Base-by-base conservation (phyloP, 139 green algal genomes). In the Parachlorella kessleri region DNA sequence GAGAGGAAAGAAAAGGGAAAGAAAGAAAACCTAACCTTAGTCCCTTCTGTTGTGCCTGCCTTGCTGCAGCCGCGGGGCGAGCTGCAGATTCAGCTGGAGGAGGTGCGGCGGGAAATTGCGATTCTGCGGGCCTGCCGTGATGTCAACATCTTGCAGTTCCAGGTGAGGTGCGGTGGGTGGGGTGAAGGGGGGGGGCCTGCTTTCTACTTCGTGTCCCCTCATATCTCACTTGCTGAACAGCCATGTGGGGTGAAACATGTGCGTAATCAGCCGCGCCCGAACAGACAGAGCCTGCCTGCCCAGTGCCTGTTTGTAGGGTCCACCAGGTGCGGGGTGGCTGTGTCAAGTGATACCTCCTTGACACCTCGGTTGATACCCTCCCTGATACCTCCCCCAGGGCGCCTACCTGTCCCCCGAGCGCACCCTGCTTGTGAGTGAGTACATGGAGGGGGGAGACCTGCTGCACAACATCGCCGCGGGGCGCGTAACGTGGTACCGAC, bases 111-210 rank as follows among this genome's bases (percentile, higher is more conserved):
- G 41, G 83, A 90, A 65, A 78, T 90, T 5, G 75, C 77, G 36
- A 83, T 87, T 33, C 55, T 91, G 72, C 40, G 69, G 28, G 81
- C 72, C 36, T 82, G 77, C 67, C 67, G 79, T 21, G 82, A 89
- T 63, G 23, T 30, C 35, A 89, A 91, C 83, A 86, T 91, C 33
- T 80, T 91, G 23, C 80, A 85, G 63, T 90, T 90, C 54, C 53
- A 78, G 41, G 84, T 81, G 37, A 37, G 76, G 21, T 1, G 1
- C 21, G 8, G 55, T 42, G 68, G 4, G 8, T 21, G 36, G n/a
- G n/a, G n/a, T n/a, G n/a, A n/a, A n/a, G n/a, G n/a, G n/a, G n/a
- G n/a, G n/a, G n/a, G n/a, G n/a, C n/a, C n/a, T n/a, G n/a, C n/a
- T n/a, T n/a, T n/a, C n/a, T n/a, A n/a, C n/a, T n/a, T n/a, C n/a